A percentile compares a stretch with the other conserved stretches of the same genome.
Conservation (phyloP, 306 rosid genomes). For the Ziziphus jujuba region DNA sequence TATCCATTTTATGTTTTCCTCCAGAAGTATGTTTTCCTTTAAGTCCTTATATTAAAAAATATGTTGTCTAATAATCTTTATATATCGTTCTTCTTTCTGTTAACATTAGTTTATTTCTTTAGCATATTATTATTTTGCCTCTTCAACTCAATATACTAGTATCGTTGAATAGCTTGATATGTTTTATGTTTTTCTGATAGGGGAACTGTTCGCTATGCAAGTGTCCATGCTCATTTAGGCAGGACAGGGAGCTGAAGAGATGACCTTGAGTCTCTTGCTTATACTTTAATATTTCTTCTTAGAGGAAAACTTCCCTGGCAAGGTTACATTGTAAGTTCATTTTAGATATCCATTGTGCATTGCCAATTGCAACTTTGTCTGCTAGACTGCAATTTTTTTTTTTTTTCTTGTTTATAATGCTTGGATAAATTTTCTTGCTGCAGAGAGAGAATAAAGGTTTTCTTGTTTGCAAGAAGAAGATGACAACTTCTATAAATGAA, state of each 20-base stretch:
- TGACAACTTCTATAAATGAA: constrained; percentile 43
- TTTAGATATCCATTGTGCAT: neutral
- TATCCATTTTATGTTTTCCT: constrained; percentile 39
- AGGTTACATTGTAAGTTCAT: constrained; percentile 38
- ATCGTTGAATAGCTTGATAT: constrained; percentile 3
- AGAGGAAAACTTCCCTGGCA: constrained; percentile 48
- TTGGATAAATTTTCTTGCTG: constrained; percentile 6
- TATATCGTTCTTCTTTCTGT: neutral
- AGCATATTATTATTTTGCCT: too few species aligned
- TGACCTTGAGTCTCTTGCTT: constrained; percentile 41
- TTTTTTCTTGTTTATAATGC: neutral
- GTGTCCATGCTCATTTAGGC: constrained; percentile 44
- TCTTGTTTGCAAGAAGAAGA: constrained; percentile 44
- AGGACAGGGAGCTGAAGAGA: constrained; percentile 46
- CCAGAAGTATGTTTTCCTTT: too few species aligned
- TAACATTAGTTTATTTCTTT: neutral
- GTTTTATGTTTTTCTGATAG: constrained; percentile 10
- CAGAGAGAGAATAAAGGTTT: constrained; percentile 44
- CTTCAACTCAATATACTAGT: too few species aligned
- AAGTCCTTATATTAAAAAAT: neutral
- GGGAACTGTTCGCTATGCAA: constrained; percentile 46
- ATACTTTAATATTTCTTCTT: constrained; percentile 37
- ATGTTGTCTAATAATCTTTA: neutral
- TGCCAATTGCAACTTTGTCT: constrained; percentile 7
- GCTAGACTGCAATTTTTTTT: neutral